These are phyloP conservation scores for Colletotrichum incanum DNA, from an alignment of 2,329 filamentous ascomycete species.

Conservation along the genomic window DNA sequence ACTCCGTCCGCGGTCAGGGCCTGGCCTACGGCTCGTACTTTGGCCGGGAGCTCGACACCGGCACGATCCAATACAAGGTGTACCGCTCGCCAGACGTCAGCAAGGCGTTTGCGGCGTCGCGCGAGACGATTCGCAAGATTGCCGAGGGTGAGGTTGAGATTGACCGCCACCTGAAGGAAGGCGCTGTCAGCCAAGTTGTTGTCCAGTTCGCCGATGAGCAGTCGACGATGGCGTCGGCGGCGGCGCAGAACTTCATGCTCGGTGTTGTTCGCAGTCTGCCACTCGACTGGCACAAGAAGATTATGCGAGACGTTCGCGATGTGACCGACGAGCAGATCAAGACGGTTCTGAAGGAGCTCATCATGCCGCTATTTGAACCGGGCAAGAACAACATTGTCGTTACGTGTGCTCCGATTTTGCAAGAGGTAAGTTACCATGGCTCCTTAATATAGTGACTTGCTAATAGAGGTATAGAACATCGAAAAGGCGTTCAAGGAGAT, in stretches of 20 bases:
- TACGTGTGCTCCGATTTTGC: constrained; percentile 88
- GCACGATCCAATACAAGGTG: constrained; percentile 86
- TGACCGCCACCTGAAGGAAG: constrained; percentile 87
- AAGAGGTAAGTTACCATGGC: constrained; percentile 75
- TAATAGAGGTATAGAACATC: constrained; percentile 71
- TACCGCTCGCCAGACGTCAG: constrained; percentile 92
- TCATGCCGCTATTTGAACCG: constrained; percentile 86
- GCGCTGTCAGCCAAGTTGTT: constrained; percentile 91
- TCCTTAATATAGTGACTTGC: not conserved
- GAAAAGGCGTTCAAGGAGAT: constrained; percentile 80
- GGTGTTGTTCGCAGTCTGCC: constrained; percentile 84
- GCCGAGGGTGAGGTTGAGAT: constrained; percentile 80
- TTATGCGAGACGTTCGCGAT: constrained; percentile 82
- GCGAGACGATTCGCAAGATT: constrained; percentile 81
- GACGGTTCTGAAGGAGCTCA: constrained; percentile 79
- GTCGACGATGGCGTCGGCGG: constrained; percentile 86
- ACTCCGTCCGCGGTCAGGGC: constrained; percentile 91
- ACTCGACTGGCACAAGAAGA: constrained; percentile 82
- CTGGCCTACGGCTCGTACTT: constrained; percentile 93
- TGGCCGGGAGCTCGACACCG: constrained; percentile 82
- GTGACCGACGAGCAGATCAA: constrained; percentile 85
- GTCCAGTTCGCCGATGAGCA: constrained; percentile 90
- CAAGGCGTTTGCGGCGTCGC: constrained; percentile 86
- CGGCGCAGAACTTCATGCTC: constrained; percentile 85
- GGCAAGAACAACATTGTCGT: constrained; percentile 88